Percentiles rank a stretch among this genome's conserved stretches.
These are phyloP conservation scores for Pharus latifolius DNA, from an alignment of 176 grass and related monocot genomes.

Conservation along the genomic window DNA sequence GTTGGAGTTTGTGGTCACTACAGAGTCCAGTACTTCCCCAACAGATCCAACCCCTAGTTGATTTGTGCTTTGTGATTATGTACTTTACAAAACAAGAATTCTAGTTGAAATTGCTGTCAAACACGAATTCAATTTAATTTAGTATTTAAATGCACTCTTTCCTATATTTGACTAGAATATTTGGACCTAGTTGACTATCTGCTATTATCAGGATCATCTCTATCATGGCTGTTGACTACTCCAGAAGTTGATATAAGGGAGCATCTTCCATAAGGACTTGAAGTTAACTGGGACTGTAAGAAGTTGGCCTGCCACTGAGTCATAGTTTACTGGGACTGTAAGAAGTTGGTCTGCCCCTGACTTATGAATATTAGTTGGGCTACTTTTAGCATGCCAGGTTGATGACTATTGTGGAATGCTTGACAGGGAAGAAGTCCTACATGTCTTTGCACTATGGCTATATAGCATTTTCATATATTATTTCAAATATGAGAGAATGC, in stretches of 20 bases:
- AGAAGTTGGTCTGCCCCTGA: constrained; percentile 15
- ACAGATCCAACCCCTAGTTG: neutral
- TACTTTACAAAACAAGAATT: neutral
- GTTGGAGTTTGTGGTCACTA: neutral
- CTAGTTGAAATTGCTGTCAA: neutral
- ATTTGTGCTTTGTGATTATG: neutral
- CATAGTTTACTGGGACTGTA: constrained; percentile 21
- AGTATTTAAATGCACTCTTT: neutral
- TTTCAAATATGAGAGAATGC: neutral
- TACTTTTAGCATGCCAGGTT: neutral
- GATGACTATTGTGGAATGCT: neutral
- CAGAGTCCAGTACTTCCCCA: neutral
- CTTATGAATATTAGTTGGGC: constrained; percentile 16
- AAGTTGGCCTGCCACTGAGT: constrained; percentile 13
- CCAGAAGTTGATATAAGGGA: constrained; percentile 5
- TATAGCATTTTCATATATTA: neutral
- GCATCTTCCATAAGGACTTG: constrained; percentile 17
- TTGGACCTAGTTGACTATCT: neutral
- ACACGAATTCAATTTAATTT: neutral
- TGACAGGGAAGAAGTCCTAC: neutral
- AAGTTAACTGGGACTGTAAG: constrained; percentile 28
- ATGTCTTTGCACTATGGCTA: constrained; percentile 16
- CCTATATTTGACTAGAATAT: neutral
- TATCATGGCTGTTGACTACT: neutral
- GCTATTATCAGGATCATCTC: constrained; percentile 20